Evolutionary conservation across 2,329 filamentous ascomycete genomes (phyloP).

Genomic region (Stagonosporopsis vannaccii): DNA sequence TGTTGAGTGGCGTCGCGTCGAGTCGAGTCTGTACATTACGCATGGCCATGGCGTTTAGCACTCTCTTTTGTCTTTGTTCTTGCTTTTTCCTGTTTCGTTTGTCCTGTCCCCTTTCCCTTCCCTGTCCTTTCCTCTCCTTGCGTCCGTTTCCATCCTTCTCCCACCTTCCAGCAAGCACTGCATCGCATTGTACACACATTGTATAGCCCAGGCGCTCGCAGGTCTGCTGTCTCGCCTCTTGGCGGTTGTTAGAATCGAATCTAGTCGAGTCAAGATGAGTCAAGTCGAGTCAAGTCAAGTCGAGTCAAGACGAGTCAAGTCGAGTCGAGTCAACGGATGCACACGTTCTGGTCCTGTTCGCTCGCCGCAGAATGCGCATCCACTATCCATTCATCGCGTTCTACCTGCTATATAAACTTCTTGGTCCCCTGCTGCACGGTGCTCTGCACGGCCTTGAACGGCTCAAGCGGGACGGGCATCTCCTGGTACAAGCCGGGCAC

Average conservation of each 20-base stretch:
- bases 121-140: background rate
- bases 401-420: slow-evolving; percentile 32
- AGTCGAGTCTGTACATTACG: slow-evolving; percentile 6
- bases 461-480: slow-evolving; percentile 35
- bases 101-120: background rate
- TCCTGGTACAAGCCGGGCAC: slow-evolving; percentile 43
- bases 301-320: no score
- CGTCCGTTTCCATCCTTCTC: no score
- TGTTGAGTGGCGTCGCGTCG: background rate
- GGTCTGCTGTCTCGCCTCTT: no score
- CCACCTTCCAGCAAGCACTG: no score
- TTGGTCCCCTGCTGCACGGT: slow-evolving; percentile 32
- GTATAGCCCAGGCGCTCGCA: no score
- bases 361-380: no score
- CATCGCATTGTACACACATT: no score
- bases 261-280: no score
- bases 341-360: no score
- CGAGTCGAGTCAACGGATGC: no score
- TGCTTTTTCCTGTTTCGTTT: background rate
- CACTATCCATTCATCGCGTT: no score
- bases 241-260: no score
- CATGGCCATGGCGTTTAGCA: slow-evolving; percentile 18
- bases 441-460: slow-evolving; percentile 36
- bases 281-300: background rate
- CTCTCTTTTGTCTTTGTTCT: background rate